Base-by-base conservation (phyloP, 2,329 filamentous ascomycete species). In the Drechslerella stenobrocha region DNA sequence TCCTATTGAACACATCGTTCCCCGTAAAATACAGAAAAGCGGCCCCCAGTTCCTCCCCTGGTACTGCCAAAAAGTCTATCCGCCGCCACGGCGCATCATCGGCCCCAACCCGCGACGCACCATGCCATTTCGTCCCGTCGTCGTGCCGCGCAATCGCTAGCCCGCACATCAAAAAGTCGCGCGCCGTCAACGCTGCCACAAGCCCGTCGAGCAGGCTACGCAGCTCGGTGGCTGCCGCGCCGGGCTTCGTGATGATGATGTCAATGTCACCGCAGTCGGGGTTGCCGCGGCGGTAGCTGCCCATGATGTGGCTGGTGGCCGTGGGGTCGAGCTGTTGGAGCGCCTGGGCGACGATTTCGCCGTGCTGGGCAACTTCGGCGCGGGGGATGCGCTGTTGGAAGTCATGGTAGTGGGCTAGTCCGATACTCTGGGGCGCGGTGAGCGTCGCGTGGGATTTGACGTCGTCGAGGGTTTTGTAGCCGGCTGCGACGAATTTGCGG, bases 21-120 rank as follows among this genome's bases (percentile, higher is more conserved):
- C 92, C 92, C 0, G 92, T 96, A 74, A 96, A 97, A 74, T 96
- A 96, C n/a, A 96, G 82, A 69, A 96, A 75, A 0, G 91, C 90
- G 0, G 89, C 91, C 0, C 92, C 92, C 51, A 90, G 81, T 76
- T 96, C 86, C 1, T 82, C 79, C 71, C 85, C 85, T 0, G 91
- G 90, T 0, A 96, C 91, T 2, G 95, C 81, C 1, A 96, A 79
- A 18, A 96, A 82, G 74, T 96, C 70, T 35, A 73, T 71, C 20
- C 72, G 51, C 26, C 72, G 65, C 72, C 72, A 73, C 13, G 65
- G 70, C 13, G 52, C 50, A 28, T 32, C 51, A 9, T 30, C 23
- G 7, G 28, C 55, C 11, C 34, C 50, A 23, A 73, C 26, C 30
- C 59, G 65, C 7, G 71, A 73, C n/a, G 72, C 72, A 3, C 92